These are phyloP conservation scores for Blastobotrys persicus DNA, from an alignment of 1,139 yeast species.

Conservation along the genomic window DNA sequence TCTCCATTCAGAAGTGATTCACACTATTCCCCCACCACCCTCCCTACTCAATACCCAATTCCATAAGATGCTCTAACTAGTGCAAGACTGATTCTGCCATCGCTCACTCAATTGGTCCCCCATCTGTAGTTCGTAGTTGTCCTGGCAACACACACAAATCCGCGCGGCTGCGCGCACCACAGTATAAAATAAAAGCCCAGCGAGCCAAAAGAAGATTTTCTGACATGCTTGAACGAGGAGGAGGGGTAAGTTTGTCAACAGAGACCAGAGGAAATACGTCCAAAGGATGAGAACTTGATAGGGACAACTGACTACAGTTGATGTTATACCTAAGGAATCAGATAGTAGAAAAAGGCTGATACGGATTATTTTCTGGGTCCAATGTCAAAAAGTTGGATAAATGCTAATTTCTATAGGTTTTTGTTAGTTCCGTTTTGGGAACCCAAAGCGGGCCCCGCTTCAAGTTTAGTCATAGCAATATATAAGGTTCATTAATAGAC, in stretches of 20 bases:
- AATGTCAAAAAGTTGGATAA: not conserved
- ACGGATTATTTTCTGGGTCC: not conserved
- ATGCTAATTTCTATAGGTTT: not conserved
- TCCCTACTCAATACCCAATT: no score
- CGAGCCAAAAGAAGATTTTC: not conserved
- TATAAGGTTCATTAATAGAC: no score
- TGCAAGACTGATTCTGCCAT: no score
- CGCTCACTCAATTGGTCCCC: no score
- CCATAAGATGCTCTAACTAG: no score
- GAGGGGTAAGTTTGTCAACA: not conserved
- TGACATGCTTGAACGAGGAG: no score
- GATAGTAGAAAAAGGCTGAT: conserved; percentile 31
- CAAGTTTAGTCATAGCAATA: no score
- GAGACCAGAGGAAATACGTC: not conserved
- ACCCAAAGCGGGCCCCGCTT: not conserved
- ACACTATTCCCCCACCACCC: no score
- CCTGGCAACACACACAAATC: not conserved
- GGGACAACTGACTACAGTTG: conserved; percentile 38
- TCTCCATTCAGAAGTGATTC: no score
- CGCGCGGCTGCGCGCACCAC: conserved; percentile 3
- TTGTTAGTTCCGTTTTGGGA: not conserved
- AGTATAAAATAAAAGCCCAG: not conserved
- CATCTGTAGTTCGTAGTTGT: not conserved
- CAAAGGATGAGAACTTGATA: conserved; percentile 36
- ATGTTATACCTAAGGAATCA: conserved; percentile 30